phyloP scores from a whole-genome alignment of 23 red algal genomes.

The Cyanidiococcus yangmingshanensis region DNA sequence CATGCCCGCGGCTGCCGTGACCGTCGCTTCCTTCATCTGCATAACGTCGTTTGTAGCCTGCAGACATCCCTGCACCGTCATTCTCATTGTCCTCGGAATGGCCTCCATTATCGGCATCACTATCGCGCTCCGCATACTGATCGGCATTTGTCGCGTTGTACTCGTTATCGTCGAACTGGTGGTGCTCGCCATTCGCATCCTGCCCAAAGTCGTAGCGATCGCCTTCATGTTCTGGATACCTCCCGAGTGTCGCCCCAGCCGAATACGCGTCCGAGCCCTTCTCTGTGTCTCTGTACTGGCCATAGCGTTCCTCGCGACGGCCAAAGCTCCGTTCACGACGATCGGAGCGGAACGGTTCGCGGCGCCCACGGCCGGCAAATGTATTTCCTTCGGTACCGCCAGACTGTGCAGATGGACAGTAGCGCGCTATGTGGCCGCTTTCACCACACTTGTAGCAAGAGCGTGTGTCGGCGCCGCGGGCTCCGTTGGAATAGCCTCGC shows the following conservation, averaged over 20 bases:
- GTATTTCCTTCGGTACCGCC: not conserved
- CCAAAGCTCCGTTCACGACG: not conserved
- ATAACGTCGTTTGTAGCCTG: not conserved
- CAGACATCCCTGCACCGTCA: not conserved
- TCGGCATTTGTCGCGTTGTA: not conserved
- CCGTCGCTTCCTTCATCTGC: not conserved
- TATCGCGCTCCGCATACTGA: not conserved
- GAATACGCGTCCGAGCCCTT: not conserved
- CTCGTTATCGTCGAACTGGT: not conserved
- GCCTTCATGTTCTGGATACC: not conserved
- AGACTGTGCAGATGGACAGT: not conserved
- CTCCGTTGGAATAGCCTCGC: not conserved
- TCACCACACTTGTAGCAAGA: slow-evolving; percentile 9
- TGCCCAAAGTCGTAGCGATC: not conserved
- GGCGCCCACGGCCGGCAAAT: not conserved
- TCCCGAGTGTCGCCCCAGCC: not conserved
- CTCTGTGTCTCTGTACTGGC: not conserved
- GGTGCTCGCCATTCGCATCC: not conserved
- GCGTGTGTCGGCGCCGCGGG: slow-evolving; percentile 1
- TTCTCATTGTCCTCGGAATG: not conserved
- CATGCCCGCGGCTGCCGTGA: not conserved
- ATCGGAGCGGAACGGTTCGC: not conserved
- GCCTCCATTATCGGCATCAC: too few relatives aligned
- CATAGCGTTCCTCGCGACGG: not conserved
- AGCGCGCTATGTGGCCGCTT: slow-evolving; percentile 5